These are phyloP conservation scores for Cyberlindnera lachancei DNA, from an alignment of 805 yeast species.

Conservation along the genomic window DNA sequence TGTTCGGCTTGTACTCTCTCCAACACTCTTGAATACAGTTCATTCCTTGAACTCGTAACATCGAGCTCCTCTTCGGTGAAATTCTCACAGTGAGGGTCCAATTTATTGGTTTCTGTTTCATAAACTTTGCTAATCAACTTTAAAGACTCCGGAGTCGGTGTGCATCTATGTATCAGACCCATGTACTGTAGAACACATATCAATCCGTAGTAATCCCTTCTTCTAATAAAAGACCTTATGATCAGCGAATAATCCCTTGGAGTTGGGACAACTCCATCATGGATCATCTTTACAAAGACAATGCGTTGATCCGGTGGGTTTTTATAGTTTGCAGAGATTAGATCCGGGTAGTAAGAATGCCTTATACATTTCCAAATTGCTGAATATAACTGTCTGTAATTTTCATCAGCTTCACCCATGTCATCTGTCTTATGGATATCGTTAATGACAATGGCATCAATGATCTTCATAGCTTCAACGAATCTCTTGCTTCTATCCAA, in stretches of 20 bases:
- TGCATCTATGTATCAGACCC: slow-evolving; percentile 13
- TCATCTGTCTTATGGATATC: slow-evolving; percentile 12
- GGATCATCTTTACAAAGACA: slow-evolving; percentile 20
- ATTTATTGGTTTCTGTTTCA: neutral
- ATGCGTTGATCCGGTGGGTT: slow-evolving; percentile 16
- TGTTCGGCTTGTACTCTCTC: neutral
- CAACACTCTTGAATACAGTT: slow-evolving; percentile 2
- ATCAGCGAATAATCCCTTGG: slow-evolving; percentile 16
- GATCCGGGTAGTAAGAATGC: slow-evolving; percentile 5
- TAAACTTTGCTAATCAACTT: slow-evolving; percentile 3
- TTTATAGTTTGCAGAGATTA: slow-evolving; percentile 1
- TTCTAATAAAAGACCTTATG: slow-evolving; percentile 10
- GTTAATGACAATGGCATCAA: slow-evolving; percentile 24
- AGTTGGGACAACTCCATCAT: slow-evolving; percentile 17
- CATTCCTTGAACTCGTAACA: too few species aligned
- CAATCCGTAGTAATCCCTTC: slow-evolving; percentile 11
- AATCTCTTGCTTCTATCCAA: slow-evolving; percentile 24
- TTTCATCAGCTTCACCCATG: slow-evolving; percentile 1
- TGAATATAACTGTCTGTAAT: slow-evolving; percentile 20
- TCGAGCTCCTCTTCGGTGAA: neutral
- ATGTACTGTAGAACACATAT: slow-evolving; percentile 19
- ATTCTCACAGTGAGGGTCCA: neutral
- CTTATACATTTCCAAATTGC: slow-evolving; percentile 26
- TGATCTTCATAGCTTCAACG: slow-evolving; percentile 25
- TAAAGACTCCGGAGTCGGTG: slow-evolving; percentile 7